Percentiles rank a stretch among this genome's conserved stretches.
Conservation (phyloP, 2,329 filamentous ascomycete species). For the Thelonectria rubi region DNA sequence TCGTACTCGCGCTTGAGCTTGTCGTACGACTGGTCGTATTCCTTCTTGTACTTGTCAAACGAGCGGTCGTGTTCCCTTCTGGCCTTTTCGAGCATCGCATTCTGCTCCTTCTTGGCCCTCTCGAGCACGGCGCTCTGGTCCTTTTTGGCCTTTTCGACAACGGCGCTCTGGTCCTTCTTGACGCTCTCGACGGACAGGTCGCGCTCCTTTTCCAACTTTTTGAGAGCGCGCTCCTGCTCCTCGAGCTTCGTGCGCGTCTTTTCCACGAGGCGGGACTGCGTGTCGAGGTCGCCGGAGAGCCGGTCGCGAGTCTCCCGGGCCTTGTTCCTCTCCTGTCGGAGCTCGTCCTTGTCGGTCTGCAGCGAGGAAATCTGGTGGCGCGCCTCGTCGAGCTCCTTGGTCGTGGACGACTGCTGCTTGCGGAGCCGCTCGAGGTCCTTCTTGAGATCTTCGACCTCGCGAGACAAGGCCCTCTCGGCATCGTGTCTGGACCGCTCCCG, state of each 20-base stretch:
- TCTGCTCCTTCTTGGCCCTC: slow-evolving; percentile 35
- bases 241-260: slow-evolving; percentile 29
- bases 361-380: slow-evolving; percentile 35
- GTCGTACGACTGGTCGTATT: slow-evolving; percentile 25
- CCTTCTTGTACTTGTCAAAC: slow-evolving; percentile 33
- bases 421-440: slow-evolving; percentile 29
- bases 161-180: slow-evolving; percentile 17
- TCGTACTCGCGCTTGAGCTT: slow-evolving; percentile 40
- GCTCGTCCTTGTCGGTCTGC: slow-evolving; percentile 41
- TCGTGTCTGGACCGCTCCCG: slow-evolving; percentile 37
- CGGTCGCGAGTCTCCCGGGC: slow-evolving; percentile 35
- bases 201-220: slow-evolving; percentile 35
- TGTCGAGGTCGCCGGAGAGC: slow-evolving; percentile 35
- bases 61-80: slow-evolving; percentile 20
- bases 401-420: slow-evolving; percentile 36
- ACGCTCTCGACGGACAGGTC: slow-evolving; percentile 22
- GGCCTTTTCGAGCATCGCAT: slow-evolving; percentile 23
- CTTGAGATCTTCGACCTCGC: slow-evolving; percentile 37
- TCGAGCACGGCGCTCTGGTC: slow-evolving; percentile 31
- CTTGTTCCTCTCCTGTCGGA: slow-evolving; percentile 39
- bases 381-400: slow-evolving; percentile 39
- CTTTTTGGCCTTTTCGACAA: slow-evolving; percentile 32
- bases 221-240: slow-evolving; percentile 29
- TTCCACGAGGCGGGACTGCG: slow-evolving; percentile 18
- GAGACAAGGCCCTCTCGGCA: slow-evolving; percentile 31